Evolutionary conservation across 768 basidiomycete genomes (phyloP).

Genomic region (Xerocomellus dryophilus): DNA sequence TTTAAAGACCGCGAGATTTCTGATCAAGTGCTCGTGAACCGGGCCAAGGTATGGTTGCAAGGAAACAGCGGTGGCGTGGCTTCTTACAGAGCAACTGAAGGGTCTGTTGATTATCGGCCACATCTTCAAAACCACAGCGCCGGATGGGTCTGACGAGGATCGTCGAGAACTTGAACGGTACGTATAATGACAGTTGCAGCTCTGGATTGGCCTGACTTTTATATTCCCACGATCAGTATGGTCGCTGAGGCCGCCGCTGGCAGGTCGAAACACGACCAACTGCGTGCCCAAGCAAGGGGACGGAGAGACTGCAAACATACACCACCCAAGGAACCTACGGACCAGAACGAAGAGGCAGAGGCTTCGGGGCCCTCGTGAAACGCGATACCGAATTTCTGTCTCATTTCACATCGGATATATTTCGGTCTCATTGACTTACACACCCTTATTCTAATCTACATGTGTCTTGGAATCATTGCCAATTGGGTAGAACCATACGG

Average conservation of each 20-base stretch:
- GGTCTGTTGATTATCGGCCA: slow-evolving; percentile 87
- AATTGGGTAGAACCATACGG: slow-evolving; percentile 16
- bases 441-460: slow-evolving; percentile 23
- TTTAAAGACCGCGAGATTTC: slow-evolving; percentile 74
- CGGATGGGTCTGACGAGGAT: slow-evolving; percentile 92
- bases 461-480: slow-evolving; percentile 7
- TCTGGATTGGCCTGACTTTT: slow-evolving; percentile 1
- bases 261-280: slow-evolving; percentile 55
- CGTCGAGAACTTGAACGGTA: slow-evolving; percentile 91
- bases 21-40: slow-evolving; percentile 68
- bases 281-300: slow-evolving; percentile 27
- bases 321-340: slow-evolving; percentile 33
- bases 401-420: slow-evolving; percentile 21
- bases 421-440: slow-evolving; percentile 13
- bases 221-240: slow-evolving; percentile 48
- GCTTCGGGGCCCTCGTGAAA: slow-evolving; percentile 15
- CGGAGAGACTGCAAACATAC: slow-evolving; percentile 39
- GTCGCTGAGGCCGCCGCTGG: slow-evolving; percentile 82
- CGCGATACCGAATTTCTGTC: slow-evolving; percentile 3
- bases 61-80: background rate
- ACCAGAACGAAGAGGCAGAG: slow-evolving; percentile 23
- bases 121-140: slow-evolving; percentile 78
- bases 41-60: slow-evolving; percentile 68
- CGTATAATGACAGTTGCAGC: slow-evolving; percentile 18
- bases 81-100: slow-evolving; percentile 35